Conservation (phyloP, 257 asterid species). For the Cynanchum wilfordii region DNA sequence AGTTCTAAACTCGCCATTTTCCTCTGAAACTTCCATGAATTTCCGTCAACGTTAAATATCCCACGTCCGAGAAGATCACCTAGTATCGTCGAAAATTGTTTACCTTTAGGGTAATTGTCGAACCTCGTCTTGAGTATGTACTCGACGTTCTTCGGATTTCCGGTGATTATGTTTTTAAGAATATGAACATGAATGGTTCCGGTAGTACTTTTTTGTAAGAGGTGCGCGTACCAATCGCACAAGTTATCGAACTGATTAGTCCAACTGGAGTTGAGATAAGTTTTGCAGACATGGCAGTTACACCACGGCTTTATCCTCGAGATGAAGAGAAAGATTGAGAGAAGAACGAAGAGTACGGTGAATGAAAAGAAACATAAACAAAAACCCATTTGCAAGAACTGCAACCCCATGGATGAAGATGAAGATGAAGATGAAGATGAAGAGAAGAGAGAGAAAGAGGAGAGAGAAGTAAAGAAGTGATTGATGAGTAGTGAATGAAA, state of each 20-base stretch:
- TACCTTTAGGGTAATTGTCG: conserved; percentile 70
- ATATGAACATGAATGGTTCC: conserved; percentile 73
- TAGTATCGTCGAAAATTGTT: conserved; percentile 45
- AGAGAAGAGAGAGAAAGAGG: no score
- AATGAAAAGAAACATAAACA: conserved; percentile 25
- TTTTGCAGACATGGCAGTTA: conserved; percentile 52
- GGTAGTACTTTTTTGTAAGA: conserved; percentile 44
- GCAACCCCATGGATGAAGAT: neutral
- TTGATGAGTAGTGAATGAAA: no score
- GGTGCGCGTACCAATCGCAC: conserved; percentile 80
- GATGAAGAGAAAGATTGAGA: conserved; percentile 20
- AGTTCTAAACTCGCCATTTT: conserved; percentile 67
- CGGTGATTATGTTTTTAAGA: conserved; percentile 53
- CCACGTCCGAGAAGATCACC: conserved; percentile 79
- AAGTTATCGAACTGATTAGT: conserved; percentile 43
- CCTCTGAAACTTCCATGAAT: conserved; percentile 69
- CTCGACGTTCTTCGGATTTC: conserved; percentile 59
- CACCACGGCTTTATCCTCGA: conserved; percentile 48
- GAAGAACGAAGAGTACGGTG: conserved; percentile 8
- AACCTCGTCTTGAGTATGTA: conserved; percentile 63
- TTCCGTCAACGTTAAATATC: conserved; percentile 83
- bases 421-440: no score
- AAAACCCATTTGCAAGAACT: conserved; percentile 24
- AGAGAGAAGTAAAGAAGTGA: no score
- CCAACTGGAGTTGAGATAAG: conserved; percentile 53